Base-by-base conservation (phyloP, 2,329 filamentous ascomycete genomes). In the Exophiala mesophila region DNA sequence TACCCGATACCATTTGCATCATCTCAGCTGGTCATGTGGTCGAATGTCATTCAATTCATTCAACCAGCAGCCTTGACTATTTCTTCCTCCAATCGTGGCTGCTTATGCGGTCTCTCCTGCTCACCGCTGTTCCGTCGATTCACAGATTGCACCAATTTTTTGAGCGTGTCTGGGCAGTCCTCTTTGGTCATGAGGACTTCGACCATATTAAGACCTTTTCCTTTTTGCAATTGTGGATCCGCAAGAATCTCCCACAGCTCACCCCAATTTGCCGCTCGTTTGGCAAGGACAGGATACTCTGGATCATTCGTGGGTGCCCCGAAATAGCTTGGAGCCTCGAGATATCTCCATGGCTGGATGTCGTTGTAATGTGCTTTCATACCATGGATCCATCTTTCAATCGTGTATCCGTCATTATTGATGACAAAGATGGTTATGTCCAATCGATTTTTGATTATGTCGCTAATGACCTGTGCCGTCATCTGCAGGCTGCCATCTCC, bases 401-500 rank as follows among this genome's bases (percentile, higher is more conserved):
- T 76, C 0, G 76, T 77, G 50, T 80, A 80, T 0, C 76, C 76
- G 19, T 73, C 67, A 41, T 80, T 80, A 53, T 79, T 79, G 52
- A 80, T 70, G 6, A 80, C 55, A 45, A 80, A 69, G 10, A 66
- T 59, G 5, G 69, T 63, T 3, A 73, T 66, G 26, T 74, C 64
- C 16, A 77, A 63, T 3, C 68, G 65, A 41, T 74, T 65, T 12
- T 66, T 65, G 52, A 84, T 76, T 53, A 83, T 82, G 2, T 77
- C 81, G 8, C 74, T 73, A 3, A 85, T 63, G 50, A 83, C 80
- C 56, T 85, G 81, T 0, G 72, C 78, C 0, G 80, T 84, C 63
- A 84, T 74, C 50, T 82, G 75, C 45, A 84, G 72, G 48, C 77
- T 80, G 3, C 80, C 80, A 39, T 82, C 79, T 4, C 78, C 79